phyloP scores from a whole-genome alignment of 2,329 filamentous ascomycete genomes.

The Ascomycota sp. region DNA sequence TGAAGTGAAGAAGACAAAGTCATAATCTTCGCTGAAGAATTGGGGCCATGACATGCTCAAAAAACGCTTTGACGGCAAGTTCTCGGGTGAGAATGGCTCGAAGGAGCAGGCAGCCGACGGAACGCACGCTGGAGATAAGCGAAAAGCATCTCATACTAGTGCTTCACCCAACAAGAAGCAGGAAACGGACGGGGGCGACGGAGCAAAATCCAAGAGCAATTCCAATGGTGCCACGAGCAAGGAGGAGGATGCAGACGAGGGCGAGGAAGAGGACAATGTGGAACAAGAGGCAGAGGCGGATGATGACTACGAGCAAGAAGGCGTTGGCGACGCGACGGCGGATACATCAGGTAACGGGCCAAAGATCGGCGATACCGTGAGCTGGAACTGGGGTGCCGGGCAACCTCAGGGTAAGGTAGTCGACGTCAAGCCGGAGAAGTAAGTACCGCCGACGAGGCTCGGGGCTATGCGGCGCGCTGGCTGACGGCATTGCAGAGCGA shows the following conservation, averaged over 20 bases:
- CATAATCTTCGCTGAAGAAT: slow-evolving; percentile 40
- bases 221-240: background rate
- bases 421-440: slow-evolving; percentile 22
- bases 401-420: slow-evolving; percentile 22
- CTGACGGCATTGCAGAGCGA: slow-evolving; percentile 8
- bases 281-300: background rate
- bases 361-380: slow-evolving; percentile 20
- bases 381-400: slow-evolving; percentile 24
- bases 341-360: slow-evolving; percentile 11
- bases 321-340: background rate
- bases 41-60: slow-evolving; percentile 37
- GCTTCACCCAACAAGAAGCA: slow-evolving; percentile 12
- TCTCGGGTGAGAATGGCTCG: background rate
- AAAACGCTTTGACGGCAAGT: slow-evolving; percentile 6
- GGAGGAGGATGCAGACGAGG: background rate
- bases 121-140: slow-evolving; percentile 9
- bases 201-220: background rate
- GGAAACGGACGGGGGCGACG: slow-evolving; percentile 7
- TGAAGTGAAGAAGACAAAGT: slow-evolving; percentile 26
- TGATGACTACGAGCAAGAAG: background rate
- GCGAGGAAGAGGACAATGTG: background rate
- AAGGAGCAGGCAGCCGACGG: slow-evolving; percentile 1
- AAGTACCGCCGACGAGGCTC: slow-evolving; percentile 2
- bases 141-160: slow-evolving; percentile 6
- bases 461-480: background rate